Conservation (phyloP, 169 alveolate genomes). For the Cystoisospora suis region DNA sequence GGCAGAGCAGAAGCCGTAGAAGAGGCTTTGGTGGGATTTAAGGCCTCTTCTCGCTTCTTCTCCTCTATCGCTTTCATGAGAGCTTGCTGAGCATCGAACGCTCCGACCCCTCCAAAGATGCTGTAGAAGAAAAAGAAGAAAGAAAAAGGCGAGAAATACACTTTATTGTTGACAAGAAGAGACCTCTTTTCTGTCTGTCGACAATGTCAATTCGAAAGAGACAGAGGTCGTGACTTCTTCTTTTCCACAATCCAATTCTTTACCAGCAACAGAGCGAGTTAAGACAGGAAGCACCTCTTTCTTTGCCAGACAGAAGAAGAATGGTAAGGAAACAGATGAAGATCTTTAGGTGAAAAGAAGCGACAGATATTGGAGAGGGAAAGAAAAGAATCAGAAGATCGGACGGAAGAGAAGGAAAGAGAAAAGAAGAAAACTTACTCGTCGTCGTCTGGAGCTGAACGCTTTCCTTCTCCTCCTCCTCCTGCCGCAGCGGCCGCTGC, state of each 20-base stretch:
- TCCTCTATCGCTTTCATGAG: neutral
- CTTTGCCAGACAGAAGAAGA: neutral
- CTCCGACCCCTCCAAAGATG: conserved; percentile 31
- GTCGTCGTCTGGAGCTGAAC: neutral
- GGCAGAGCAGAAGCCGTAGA: neutral
- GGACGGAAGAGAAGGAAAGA: neutral
- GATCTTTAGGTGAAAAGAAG: neutral
- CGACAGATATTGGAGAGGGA: neutral
- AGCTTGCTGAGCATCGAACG: conserved; percentile 28
- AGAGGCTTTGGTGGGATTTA: neutral
- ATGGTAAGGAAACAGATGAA: neutral
- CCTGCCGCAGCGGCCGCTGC: neutral
- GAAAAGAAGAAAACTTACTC: neutral
- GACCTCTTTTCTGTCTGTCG: neutral
- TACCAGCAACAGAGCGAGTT: neutral
- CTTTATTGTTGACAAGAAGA: neutral
- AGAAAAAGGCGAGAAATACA: neutral
- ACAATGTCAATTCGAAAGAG: neutral
- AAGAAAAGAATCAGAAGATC: neutral
- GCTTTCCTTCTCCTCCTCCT: neutral
- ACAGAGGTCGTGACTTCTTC: neutral
- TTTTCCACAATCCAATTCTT: neutral
- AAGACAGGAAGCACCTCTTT: neutral
- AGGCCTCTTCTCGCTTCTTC: neutral
- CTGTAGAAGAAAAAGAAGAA: neutral